Base-by-base conservation (phyloP, 306 rosid genomes). In the Alnus glutinosa region DNA sequence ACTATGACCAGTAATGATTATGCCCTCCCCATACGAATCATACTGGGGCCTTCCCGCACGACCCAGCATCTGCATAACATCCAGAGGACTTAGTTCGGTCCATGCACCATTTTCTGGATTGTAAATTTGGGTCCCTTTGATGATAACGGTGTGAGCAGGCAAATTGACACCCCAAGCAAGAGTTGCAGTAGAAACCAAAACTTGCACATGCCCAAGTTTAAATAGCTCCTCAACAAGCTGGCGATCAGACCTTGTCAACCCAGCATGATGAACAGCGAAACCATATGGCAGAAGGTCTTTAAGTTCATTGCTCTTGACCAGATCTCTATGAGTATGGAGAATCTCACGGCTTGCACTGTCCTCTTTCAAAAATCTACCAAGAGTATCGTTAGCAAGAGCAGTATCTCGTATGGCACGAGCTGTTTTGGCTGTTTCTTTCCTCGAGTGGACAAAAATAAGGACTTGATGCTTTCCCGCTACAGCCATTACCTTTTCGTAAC, bases 361-460 rank as follows among this genome's bases (percentile, higher is more conserved):
- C 44, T 39, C 44, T 39, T 39, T 39, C 44, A 39, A 39, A 39
- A 39, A 39, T 39, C 44, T 39, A 39, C 44, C 6, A 39, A 39
- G 44, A 32, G 98, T 95, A 80, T 92, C 98, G 59, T 95, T 91
- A 16, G 94, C 98, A 70, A 95, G 98, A 9, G 98, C 97, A 39
- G 95, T 68, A 82, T 95, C 98, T 76, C 98, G 87, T 59, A 95
- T 95, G n/a, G 98, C 98, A 49, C 97, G 92, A 59, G 98, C 98
- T n/a, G 98, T 95, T 83, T 95, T 95, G 78, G 98, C 91, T 6
- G 98, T 92, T 87, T 95, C 98, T 83, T 90, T 95, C 82, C 98
- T 87, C 13, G 98, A 92, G 77, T 39, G 44, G 44, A 39, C 44
- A 39, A 39, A 39, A 39, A 39, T 39, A 39, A 39, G 44, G 5